These are phyloP conservation scores for Penicillium vulpinum DNA, from an alignment of 2,329 filamentous ascomycete genomes.

Conservation along the genomic window DNA sequence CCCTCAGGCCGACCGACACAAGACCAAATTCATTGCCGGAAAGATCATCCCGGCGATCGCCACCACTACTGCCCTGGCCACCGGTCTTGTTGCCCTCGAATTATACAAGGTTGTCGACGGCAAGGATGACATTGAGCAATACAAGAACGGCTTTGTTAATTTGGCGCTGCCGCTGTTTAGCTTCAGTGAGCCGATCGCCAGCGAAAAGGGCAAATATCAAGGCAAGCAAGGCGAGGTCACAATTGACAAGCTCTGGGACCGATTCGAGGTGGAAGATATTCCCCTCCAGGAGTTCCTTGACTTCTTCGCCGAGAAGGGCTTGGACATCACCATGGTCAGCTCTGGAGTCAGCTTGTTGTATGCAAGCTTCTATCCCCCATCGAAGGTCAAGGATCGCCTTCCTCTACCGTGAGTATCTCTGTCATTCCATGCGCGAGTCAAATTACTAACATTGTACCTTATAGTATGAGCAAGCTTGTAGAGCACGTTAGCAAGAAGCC, in stretches of 20 bases:
- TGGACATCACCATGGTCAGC: slow-evolving; percentile 88
- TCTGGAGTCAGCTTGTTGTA: slow-evolving; percentile 96
- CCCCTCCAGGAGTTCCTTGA: slow-evolving; percentile 81
- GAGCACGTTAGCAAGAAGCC: slow-evolving; percentile 89
- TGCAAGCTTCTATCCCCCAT: slow-evolving; percentile 84
- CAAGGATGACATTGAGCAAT: slow-evolving; percentile 95
- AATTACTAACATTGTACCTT: slow-evolving; percentile 28
- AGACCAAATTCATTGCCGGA: slow-evolving; percentile 99
- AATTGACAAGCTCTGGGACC: slow-evolving; percentile 97
- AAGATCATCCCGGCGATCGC: slow-evolving; percentile 99
- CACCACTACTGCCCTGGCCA: slow-evolving; percentile 93
- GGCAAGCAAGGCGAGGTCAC: slow-evolving; percentile 73
- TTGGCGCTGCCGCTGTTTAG: slow-evolving; percentile 95
- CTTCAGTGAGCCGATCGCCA: slow-evolving; percentile 94
- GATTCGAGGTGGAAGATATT: slow-evolving; percentile 86
- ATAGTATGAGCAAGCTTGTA: slow-evolving; percentile 81
- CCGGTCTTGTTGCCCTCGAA: slow-evolving; percentile 87
- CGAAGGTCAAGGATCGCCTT: slow-evolving; percentile 79
- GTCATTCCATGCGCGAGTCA: background rate
- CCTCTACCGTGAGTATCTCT: slow-evolving; percentile 61
- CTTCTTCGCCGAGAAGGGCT: slow-evolving; percentile 75
- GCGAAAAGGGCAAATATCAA: slow-evolving; percentile 86
- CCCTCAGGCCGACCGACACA: slow-evolving; percentile 84
- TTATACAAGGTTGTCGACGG: slow-evolving; percentile 96
- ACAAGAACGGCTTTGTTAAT: slow-evolving; percentile 99